phyloP scores from a whole-genome alignment of 495 filamentous ascomycete genomes.

The Cryomyces minteri region DNA sequence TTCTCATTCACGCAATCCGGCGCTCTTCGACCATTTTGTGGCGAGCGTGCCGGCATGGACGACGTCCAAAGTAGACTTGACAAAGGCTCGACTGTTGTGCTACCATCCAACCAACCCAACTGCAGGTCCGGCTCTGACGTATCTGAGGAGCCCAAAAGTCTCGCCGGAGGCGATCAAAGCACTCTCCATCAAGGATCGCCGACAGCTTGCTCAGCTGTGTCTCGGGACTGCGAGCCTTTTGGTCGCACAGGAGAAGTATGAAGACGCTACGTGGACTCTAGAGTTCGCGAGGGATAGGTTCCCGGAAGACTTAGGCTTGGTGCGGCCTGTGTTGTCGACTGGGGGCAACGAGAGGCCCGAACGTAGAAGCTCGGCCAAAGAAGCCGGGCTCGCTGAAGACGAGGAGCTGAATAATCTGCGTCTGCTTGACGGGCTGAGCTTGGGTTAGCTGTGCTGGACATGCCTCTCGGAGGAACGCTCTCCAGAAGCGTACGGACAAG shows the following conservation, averaged over 20 bases:
- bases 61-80: background rate
- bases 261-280: constrained; percentile 5
- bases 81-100: background rate
- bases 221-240: constrained; percentile 7
- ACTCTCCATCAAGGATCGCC: background rate
- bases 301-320: constrained; percentile 4
- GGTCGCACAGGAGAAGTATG: constrained; percentile 5
- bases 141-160: background rate
- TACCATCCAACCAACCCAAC: background rate
- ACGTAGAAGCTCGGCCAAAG: background rate
- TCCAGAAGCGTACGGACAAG: too few relatives aligned
- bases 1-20: background rate
- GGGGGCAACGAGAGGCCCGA: background rate
- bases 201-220: constrained; percentile 3
- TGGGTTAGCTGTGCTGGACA: background rate
- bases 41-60: background rate
- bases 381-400: background rate
- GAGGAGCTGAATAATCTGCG: constrained; percentile 1
- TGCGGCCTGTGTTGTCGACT: too few relatives aligned
- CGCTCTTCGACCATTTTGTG: background rate
- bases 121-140: constrained; percentile 4
- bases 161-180: background rate
- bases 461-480: too few relatives aligned
- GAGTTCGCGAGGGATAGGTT: constrained; percentile 7
- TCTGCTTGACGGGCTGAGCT: constrained; percentile 1